phyloP scores from a whole-genome alignment of 163 green algal species.

The Scenedesmus sp. region DNA sequence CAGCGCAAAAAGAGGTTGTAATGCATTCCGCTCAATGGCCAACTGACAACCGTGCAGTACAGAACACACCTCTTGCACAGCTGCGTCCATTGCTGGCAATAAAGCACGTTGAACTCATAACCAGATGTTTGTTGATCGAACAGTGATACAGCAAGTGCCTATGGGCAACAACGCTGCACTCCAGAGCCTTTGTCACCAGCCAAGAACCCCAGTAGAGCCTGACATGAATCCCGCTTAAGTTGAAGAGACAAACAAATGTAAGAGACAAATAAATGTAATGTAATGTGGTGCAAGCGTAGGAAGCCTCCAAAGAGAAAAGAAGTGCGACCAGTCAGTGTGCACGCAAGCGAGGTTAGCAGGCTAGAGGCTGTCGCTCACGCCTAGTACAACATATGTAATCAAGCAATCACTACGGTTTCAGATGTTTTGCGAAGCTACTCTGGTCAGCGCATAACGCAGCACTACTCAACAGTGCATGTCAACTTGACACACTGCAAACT shows the following conservation, averaged over 20 bases:
- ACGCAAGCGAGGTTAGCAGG: neutral
- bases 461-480: neutral
- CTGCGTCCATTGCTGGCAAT: constrained; percentile 31
- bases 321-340: neutral
- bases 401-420: neutral
- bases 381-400: neutral
- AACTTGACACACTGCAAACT: neutral
- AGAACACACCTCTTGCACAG: constrained; percentile 36
- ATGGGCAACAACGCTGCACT: neutral
- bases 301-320: neutral
- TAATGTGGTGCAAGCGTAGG: too few relatives aligned
- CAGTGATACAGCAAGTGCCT: neutral
- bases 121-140: neutral
- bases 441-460: neutral
- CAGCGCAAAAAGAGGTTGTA: neutral
- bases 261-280: too few relatives aligned
- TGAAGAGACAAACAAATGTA: too few relatives aligned
- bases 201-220: neutral
- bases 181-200: neutral
- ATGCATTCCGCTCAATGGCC: neutral
- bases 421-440: neutral
- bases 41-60: constrained; percentile 9
- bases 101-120: too few relatives aligned
- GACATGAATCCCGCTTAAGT: neutral
- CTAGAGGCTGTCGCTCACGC: neutral